Percentiles rank a stretch among this genome's conserved stretches.
Conservation (phyloP, 495 filamentous ascomycete species). For the Aspergillus saccharolyticus region DNA sequence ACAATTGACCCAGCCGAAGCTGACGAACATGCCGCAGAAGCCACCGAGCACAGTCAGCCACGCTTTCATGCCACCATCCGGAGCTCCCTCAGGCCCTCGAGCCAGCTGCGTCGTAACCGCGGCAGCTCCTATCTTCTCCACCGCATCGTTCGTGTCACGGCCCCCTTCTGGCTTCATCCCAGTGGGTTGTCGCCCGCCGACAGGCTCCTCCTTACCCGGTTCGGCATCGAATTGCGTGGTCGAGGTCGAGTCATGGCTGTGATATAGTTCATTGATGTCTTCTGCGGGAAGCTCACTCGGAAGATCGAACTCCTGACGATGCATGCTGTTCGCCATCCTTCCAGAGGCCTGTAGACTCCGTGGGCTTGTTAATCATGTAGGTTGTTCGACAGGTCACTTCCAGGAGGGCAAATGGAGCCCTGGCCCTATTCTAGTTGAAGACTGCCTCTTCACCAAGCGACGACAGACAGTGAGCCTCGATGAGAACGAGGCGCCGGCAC, state of each 20-base stretch:
- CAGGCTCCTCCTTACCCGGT: slow-evolving; percentile 14
- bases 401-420: background rate
- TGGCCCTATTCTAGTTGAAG: background rate
- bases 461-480: background rate
- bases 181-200: background rate
- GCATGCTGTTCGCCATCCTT: background rate
- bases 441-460: background rate
- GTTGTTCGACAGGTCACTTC: background rate
- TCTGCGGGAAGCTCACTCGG: slow-evolving; percentile 2
- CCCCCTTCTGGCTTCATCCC: slow-evolving; percentile 12
- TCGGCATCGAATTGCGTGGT: background rate
- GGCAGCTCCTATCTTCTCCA: slow-evolving; percentile 17
- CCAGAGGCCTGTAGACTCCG: background rate
- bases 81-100: slow-evolving; percentile 39
- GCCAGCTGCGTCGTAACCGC: slow-evolving; percentile 25
- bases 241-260: slow-evolving; percentile 1
- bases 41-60: slow-evolving; percentile 63
- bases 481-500: background rate
- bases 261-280: background rate
- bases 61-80: slow-evolving; percentile 63
- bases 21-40: slow-evolving; percentile 59
- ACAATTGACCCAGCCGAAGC: slow-evolving; percentile 61
- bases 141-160: slow-evolving; percentile 3
- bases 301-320: background rate
- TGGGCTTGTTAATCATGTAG: background rate